Evolutionary conservation across 805 yeast species (phyloP).

Genomic region (Wickerhamomyces canadensis): DNA sequence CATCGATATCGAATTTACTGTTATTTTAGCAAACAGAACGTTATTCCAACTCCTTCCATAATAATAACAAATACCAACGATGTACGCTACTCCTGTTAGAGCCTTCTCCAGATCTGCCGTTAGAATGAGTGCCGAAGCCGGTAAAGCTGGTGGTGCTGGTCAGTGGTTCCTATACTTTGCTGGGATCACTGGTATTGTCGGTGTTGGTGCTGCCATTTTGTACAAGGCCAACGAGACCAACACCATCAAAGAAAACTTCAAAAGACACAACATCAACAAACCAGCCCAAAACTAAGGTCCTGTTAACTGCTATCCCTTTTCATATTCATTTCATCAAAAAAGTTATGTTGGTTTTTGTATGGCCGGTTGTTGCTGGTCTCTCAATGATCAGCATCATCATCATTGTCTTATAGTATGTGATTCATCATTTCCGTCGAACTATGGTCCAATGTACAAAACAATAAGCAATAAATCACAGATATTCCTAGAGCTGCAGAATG

Average conservation of each 20-base stretch:
- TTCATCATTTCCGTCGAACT: too few relatives aligned
- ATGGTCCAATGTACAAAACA: too few relatives aligned
- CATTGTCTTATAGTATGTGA: too few relatives aligned
- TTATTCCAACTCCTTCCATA: not conserved
- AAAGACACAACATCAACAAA: constrained; percentile 16
- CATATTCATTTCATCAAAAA: not conserved
- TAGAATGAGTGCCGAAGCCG: constrained; percentile 18
- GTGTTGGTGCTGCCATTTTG: constrained; percentile 20
- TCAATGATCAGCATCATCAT: too few relatives aligned
- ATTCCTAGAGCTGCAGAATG: too few relatives aligned
- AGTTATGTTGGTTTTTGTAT: not conserved
- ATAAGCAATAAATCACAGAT: too few relatives aligned
- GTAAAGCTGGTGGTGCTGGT: constrained; percentile 14
- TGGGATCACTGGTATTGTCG: constrained; percentile 20
- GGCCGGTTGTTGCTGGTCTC: too few relatives aligned
- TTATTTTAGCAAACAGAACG: too few relatives aligned
- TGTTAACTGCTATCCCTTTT: not conserved
- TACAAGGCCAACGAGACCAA: constrained; percentile 21
- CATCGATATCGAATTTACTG: too few relatives aligned
- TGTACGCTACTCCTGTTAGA: constrained; percentile 24
- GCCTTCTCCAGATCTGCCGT: constrained; percentile 21
- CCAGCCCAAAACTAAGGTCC: not conserved
- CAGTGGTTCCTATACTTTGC: constrained; percentile 22
- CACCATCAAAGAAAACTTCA: constrained; percentile 17
- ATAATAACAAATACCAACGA: constrained; percentile 6